Percentiles rank a stretch among this genome's conserved stretches.
These are phyloP conservation scores for Lentinula sp. DNA, from an alignment of 768 basidiomycete species.

Conservation along the genomic window DNA sequence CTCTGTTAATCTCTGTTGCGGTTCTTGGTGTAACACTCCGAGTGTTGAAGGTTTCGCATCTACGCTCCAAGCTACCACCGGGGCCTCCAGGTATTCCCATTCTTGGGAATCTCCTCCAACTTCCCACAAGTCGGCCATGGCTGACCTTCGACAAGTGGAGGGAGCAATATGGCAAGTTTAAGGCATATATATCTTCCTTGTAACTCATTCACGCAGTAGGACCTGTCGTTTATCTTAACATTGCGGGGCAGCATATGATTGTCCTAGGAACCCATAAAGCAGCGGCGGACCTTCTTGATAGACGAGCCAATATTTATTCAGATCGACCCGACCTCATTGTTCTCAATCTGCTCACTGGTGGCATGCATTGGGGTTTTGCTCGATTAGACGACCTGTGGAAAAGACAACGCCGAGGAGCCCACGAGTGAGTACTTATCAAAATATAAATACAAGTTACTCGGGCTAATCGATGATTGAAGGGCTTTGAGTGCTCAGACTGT, in stretches of 20 bases:
- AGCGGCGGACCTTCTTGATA: conserved; percentile 1
- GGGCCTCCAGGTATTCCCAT: conserved; percentile 32
- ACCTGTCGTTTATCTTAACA: conserved; percentile 2
- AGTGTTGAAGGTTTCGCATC: not conserved
- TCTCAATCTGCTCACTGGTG: not conserved
- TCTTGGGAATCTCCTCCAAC: conserved; percentile 27
- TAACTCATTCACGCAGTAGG: not conserved
- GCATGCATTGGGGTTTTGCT: not conserved
- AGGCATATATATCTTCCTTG: not conserved
- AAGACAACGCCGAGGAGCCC: conserved; percentile 16
- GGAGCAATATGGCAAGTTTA: conserved; percentile 23
- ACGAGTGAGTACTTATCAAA: conserved; percentile 8
- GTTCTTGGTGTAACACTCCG: not conserved
- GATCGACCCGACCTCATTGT: not conserved
- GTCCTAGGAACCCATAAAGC: not conserved
- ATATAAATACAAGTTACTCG: not conserved
- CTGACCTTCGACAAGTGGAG: conserved; percentile 24
- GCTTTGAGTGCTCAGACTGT: not conserved
- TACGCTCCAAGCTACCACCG: conserved; percentile 20
- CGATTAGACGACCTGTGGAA: not conserved
- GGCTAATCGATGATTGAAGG: not conserved
- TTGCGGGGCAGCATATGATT: not conserved
- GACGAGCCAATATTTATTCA: not conserved
- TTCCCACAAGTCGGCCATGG: conserved; percentile 21
- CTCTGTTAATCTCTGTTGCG: not conserved